Evolutionary conservation across 306 rosid species (phyloP).

Genomic region (Astragalus glycyphyllos): DNA sequence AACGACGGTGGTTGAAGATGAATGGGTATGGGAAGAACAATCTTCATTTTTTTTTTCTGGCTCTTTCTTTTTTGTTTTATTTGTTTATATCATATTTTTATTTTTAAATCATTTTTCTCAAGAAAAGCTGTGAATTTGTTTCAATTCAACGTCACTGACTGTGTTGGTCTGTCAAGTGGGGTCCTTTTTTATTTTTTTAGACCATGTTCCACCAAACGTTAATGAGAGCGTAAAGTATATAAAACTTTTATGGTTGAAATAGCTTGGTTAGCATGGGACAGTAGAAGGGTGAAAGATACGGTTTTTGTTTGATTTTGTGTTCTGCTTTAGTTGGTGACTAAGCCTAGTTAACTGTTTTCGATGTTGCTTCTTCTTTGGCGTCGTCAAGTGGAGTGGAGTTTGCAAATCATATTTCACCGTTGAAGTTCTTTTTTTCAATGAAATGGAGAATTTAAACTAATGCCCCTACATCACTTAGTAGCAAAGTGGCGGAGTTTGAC

Average conservation of each 20-base stretch:
- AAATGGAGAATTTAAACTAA: too few relatives aligned
- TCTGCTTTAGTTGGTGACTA: slow-evolving; percentile 8
- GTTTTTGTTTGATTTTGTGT: slow-evolving; percentile 22
- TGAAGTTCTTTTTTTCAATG: too few relatives aligned
- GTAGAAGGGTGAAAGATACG: slow-evolving; percentile 8
- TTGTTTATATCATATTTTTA: too few relatives aligned
- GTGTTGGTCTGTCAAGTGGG: slow-evolving; percentile 47
- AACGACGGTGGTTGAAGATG: slow-evolving; percentile 25
- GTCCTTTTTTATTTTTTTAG: slow-evolving; percentile 49
- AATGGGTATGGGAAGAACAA: slow-evolving; percentile 31
- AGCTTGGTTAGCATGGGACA: background rate
- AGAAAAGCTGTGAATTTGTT: background rate
- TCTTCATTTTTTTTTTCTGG: too few relatives aligned
- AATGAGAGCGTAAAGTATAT: slow-evolving; percentile 47
- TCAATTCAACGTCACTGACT: slow-evolving; percentile 39
- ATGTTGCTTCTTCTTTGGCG: background rate
- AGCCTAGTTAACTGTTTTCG: background rate
- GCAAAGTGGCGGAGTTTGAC: too few relatives aligned
- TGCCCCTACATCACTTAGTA: too few relatives aligned
- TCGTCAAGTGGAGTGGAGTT: too few relatives aligned
- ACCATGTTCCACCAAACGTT: slow-evolving; percentile 64
- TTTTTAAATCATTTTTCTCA: too few relatives aligned
- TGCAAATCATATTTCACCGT: too few relatives aligned
- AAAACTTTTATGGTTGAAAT: slow-evolving; percentile 55
- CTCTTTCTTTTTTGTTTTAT: too few relatives aligned